phyloP scores from a whole-genome alignment of 768 basidiomycete genomes.

The Rossbeevera mucosa region DNA sequence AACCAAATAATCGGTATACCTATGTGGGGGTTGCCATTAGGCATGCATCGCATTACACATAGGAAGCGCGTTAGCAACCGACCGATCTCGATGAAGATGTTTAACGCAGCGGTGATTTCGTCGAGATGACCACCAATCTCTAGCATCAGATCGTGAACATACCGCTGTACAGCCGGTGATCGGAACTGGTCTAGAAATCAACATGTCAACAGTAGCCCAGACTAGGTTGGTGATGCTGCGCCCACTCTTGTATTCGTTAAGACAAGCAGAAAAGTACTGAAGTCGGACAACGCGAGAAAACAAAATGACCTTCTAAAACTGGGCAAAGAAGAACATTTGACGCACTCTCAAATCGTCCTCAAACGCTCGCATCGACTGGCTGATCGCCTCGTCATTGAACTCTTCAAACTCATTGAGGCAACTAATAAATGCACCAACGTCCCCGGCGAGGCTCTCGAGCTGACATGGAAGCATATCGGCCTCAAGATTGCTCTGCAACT shows the following conservation, averaged over 20 bases:
- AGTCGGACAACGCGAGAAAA: background rate
- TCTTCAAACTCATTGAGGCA: slow-evolving; percentile 53
- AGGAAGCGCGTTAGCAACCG: slow-evolving; percentile 7
- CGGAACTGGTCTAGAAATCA: slow-evolving; percentile 42
- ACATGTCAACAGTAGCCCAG: background rate
- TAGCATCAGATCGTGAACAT: slow-evolving; percentile 43
- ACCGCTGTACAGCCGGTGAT: slow-evolving; percentile 47
- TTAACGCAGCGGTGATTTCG: slow-evolving; percentile 42
- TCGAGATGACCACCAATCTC: slow-evolving; percentile 52
- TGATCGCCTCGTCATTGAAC: slow-evolving; percentile 48
- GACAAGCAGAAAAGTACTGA: slow-evolving; percentile 49
- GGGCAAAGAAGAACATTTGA: background rate
- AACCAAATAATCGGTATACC: slow-evolving; percentile 51
- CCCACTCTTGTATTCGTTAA: slow-evolving; percentile 42
- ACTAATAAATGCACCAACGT: slow-evolving; percentile 44
- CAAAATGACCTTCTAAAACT: background rate
- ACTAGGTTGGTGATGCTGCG: background rate
- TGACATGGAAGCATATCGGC: slow-evolving; percentile 44
- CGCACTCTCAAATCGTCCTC: slow-evolving; percentile 45
- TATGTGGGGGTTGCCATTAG: slow-evolving; percentile 21
- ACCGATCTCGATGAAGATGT: slow-evolving; percentile 51
- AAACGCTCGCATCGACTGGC: slow-evolving; percentile 42
- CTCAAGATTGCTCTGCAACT: slow-evolving; percentile 37
- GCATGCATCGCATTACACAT: background rate
- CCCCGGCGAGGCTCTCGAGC: slow-evolving; percentile 40